Percentiles rank a stretch among this genome's conserved stretches.
Conservation (phyloP, 2,329 filamentous ascomycete genomes). For the Sporothrix pseudoabietina region DNA sequence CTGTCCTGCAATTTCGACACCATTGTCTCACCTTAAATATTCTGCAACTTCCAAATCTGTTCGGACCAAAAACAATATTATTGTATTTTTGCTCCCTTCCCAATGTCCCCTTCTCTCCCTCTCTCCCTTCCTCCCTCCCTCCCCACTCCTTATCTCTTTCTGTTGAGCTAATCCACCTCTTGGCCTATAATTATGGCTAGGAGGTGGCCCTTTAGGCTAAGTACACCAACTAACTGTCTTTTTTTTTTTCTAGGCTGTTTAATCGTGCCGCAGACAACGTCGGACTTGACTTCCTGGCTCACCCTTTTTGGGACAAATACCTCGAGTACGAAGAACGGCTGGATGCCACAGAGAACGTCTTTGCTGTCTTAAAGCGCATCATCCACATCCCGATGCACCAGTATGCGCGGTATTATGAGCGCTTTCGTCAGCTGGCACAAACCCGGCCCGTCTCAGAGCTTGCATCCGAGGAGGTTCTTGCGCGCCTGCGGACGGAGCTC, state of each 20-base stretch:
- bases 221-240: not conserved
- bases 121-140: not conserved
- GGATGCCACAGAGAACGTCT: slow-evolving; percentile 81
- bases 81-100: slow-evolving; percentile 64
- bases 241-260: slow-evolving; percentile 69
- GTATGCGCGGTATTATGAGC: slow-evolving; percentile 92
- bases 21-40: not conserved
- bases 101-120: slow-evolving; percentile 36
- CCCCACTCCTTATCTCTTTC: not conserved
- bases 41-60: slow-evolving; percentile 21
- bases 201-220: slow-evolving; percentile 7
- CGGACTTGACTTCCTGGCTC: slow-evolving; percentile 88
- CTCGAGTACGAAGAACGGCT: slow-evolving; percentile 94
- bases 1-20: slow-evolving; percentile 1
- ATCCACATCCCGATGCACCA: slow-evolving; percentile 93
- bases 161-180: slow-evolving; percentile 33
- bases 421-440: slow-evolving; percentile 77
- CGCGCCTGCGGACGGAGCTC: slow-evolving; percentile 70
- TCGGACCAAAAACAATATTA: slow-evolving; percentile 39
- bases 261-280: slow-evolving; percentile 84
- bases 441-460: slow-evolving; percentile 72
- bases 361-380: slow-evolving; percentile 77
- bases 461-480: slow-evolving; percentile 66
- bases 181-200: slow-evolving; percentile 36
- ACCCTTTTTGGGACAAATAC: slow-evolving; percentile 99